A percentile compares a stretch with the other conserved stretches of the same genome.
Conservation (phyloP, 208 protist species). For the Acanthamoeba rhysodes region DNA sequence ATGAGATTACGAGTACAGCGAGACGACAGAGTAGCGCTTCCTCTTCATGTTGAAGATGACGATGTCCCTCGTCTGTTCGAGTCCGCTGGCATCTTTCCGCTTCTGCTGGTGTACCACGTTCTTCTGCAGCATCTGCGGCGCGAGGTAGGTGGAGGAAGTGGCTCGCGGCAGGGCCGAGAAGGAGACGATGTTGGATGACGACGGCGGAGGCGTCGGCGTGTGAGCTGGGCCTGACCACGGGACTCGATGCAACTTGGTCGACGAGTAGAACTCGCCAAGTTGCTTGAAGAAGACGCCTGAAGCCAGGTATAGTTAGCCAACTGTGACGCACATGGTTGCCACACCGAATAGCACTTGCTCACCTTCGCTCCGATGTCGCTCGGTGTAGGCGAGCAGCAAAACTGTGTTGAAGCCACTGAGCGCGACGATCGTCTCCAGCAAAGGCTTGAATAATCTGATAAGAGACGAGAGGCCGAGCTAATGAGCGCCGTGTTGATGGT, state of each 20-base stretch:
- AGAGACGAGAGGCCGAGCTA: background rate
- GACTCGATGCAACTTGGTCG: slow-evolving; percentile 34
- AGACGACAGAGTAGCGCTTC: slow-evolving; percentile 55
- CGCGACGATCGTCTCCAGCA: slow-evolving; percentile 15
- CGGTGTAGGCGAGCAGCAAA: slow-evolving; percentile 42
- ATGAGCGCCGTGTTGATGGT: too few species aligned
- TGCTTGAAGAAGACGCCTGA: slow-evolving; percentile 48
- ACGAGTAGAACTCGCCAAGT: slow-evolving; percentile 16
- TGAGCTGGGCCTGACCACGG: background rate
- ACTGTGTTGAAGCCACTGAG: slow-evolving; percentile 63
- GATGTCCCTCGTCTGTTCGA: slow-evolving; percentile 22
- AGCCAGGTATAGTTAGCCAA: background rate
- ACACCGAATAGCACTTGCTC: background rate
- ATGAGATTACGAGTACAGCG: background rate
- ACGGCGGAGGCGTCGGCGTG: background rate
- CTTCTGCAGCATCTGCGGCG: slow-evolving; percentile 19
- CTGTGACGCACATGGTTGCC: background rate
- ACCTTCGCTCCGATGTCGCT: slow-evolving; percentile 47
- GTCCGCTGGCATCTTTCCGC: background rate
- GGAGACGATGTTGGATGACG: slow-evolving; percentile 1
- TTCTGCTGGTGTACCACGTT: background rate
- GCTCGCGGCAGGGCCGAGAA: background rate
- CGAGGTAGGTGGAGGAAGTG: slow-evolving; percentile 11
- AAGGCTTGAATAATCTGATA: slow-evolving; percentile 1
- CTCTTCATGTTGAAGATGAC: slow-evolving; percentile 67